Conservation (phyloP, 2,329 filamentous ascomycete species). For the Blastomyces parvus region DNA sequence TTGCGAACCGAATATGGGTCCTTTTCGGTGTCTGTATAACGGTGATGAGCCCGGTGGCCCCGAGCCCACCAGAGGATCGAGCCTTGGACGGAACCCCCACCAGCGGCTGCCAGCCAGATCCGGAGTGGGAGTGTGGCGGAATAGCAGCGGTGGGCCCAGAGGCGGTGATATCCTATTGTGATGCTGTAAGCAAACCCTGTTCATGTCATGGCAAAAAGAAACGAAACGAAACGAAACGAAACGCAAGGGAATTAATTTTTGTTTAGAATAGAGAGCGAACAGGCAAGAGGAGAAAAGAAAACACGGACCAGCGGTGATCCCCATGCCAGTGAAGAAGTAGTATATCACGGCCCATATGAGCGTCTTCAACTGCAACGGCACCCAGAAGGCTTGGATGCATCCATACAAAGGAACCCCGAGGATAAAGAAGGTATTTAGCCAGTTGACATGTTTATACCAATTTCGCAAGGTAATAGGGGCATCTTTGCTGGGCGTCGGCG, state of each 20-base stretch:
- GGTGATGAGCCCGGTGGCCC: constrained; percentile 77
- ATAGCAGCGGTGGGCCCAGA: constrained; percentile 81
- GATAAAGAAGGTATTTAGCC: constrained; percentile 77
- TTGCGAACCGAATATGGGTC: constrained; percentile 85
- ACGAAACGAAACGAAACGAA: too few species aligned
- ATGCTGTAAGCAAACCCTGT: not conserved
- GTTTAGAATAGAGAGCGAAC: not conserved
- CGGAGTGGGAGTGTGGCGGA: constrained; percentile 65
- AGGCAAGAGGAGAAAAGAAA: not conserved
- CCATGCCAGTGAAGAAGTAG: constrained; percentile 73
- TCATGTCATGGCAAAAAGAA: not conserved
- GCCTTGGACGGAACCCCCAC: constrained; percentile 72
- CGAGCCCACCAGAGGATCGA: constrained; percentile 84
- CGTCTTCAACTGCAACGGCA: constrained; percentile 63
- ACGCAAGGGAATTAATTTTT: not conserved
- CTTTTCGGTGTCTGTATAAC: constrained; percentile 85
- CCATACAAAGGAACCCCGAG: constrained; percentile 65
- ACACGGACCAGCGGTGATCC: constrained; percentile 61
- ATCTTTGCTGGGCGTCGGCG: constrained; percentile 56
- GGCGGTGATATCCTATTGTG: constrained; percentile 58
- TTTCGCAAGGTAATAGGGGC: constrained; percentile 68
- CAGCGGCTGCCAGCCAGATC: constrained; percentile 70
- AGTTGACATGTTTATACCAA: constrained; percentile 89
- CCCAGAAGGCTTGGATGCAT: constrained; percentile 60
- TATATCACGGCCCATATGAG: constrained; percentile 63